Percentiles rank a stretch among this genome's conserved stretches.
These are phyloP conservation scores for Boletus reticuloceps DNA, from an alignment of 768 basidiomycete species.

Conservation along the genomic window DNA sequence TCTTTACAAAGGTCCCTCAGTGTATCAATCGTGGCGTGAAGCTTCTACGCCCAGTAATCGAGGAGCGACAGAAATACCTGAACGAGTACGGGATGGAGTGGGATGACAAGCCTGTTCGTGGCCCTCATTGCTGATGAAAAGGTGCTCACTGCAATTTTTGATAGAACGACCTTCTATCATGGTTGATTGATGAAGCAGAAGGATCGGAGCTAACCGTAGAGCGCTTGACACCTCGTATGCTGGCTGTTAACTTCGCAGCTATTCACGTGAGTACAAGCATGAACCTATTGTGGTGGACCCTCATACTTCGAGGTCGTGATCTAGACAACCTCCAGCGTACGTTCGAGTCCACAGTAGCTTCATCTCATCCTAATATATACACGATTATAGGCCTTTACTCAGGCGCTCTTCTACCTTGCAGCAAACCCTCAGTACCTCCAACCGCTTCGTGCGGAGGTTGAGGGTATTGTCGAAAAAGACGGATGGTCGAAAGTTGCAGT, in stretches of 20 bases:
- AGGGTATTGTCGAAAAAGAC: background rate
- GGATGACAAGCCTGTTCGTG: constrained; percentile 33
- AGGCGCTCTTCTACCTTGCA: background rate
- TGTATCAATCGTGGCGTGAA: constrained; percentile 7
- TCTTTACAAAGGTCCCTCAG: background rate
- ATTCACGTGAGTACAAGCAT: constrained; percentile 15
- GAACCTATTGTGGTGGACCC: background rate
- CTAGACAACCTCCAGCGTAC: constrained; percentile 20
- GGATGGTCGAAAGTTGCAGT: background rate
- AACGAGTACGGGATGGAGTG: constrained; percentile 26
- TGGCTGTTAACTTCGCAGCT: constrained; percentile 16
- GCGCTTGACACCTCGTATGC: constrained; percentile 20
- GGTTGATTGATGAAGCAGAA: constrained; percentile 29
- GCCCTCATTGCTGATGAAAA: background rate
- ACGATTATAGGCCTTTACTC: constrained; percentile 26
- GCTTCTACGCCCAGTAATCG: constrained; percentile 29
- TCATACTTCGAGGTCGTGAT: background rate
- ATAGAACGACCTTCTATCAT: constrained; percentile 34
- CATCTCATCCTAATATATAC: background rate
- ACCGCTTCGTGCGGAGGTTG: background rate
- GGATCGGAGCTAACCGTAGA: constrained; percentile 15
- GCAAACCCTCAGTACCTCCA: background rate
- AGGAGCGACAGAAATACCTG: constrained; percentile 24
- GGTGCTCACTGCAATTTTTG: background rate
- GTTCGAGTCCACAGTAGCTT: background rate